Conservation (phyloP, 805 yeast species). For the Ascoidea tarda region DNA sequence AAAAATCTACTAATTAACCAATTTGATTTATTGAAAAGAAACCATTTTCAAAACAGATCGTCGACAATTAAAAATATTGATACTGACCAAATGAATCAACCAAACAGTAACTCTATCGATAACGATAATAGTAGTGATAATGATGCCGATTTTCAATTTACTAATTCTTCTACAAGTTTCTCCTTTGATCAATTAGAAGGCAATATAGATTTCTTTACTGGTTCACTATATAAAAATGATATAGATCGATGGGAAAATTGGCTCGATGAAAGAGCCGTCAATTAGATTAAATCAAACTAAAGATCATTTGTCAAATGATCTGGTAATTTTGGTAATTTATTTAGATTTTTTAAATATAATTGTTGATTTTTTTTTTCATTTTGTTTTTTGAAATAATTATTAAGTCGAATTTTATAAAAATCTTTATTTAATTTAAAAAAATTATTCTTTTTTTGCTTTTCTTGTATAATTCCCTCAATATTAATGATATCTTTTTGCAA, state of each 20-base stretch:
- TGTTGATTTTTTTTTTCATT: not conserved
- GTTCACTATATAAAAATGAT: constrained; percentile 51
- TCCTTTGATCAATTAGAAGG: constrained; percentile 60
- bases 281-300: constrained; percentile 15
- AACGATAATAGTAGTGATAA: constrained; percentile 21
- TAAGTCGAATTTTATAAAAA: not conserved
- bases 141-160: constrained; percentile 29
- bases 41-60: constrained; percentile 28
- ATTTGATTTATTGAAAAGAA: constrained; percentile 38
- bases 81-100: constrained; percentile 28
- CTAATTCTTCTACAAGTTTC: constrained; percentile 30
- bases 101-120: constrained; percentile 16
- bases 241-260: constrained; percentile 56
- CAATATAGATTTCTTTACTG: constrained; percentile 53
- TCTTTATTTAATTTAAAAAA: not conserved
- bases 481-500: not conserved
- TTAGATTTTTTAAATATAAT: too few species aligned
- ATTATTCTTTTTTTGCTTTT: too few species aligned
- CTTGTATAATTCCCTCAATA: not conserved
- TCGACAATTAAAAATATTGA: constrained; percentile 9
- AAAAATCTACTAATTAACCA: constrained; percentile 46
- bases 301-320: not conserved
- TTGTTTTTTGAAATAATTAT: too few species aligned
- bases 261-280: constrained; percentile 65
- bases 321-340: not conserved